Evolutionary conservation across 2,329 filamentous ascomycete genomes (phyloP).

Genomic region (Trichoderma lentiforme): DNA sequence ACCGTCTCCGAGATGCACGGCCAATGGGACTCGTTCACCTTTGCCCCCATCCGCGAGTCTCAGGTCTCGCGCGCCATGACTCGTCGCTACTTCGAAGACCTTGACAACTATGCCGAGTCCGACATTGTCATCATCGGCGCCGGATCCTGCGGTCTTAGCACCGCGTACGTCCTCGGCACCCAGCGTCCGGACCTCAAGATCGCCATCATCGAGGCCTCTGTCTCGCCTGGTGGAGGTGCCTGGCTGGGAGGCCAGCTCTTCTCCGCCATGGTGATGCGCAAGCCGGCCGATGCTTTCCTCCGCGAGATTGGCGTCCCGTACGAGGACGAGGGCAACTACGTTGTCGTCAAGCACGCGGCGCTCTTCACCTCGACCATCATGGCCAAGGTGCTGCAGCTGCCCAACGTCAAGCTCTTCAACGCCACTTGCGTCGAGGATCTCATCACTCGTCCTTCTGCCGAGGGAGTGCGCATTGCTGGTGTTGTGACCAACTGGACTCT

Average conservation of each 20-base stretch:
- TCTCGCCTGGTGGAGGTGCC: constrained; percentile 82
- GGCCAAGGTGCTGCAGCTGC: constrained; percentile 76
- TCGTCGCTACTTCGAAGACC: constrained; percentile 84
- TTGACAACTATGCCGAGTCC: constrained; percentile 85
- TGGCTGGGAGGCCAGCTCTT: constrained; percentile 95
- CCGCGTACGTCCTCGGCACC: constrained; percentile 80
- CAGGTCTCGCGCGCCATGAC: constrained; percentile 94
- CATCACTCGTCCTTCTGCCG: constrained; percentile 68
- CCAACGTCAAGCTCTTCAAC: constrained; percentile 96
- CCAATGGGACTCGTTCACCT: constrained; percentile 79
- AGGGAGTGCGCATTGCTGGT: constrained; percentile 69
- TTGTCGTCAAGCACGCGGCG: constrained; percentile 91
- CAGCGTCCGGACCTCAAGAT: constrained; percentile 87
- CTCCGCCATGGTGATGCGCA: constrained; percentile 92
- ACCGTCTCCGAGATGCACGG: constrained; percentile 64
- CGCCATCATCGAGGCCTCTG: constrained; percentile 83
- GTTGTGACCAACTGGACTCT: constrained; percentile 97
- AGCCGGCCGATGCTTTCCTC: constrained; percentile 83
- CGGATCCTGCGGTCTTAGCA: constrained; percentile 80
- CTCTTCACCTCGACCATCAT: constrained; percentile 88
- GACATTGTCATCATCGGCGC: constrained; percentile 93
- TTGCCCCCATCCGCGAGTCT: constrained; percentile 83
- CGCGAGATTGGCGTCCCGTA: constrained; percentile 77
- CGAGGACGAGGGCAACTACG: constrained; percentile 83
- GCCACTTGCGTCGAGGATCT: constrained; percentile 89